A percentile compares a stretch with the other conserved stretches of the same genome.
These are phyloP conservation scores for Aschersonia sp. DNA, from an alignment of 2,329 filamentous ascomycete genomes.

Conservation along the genomic window DNA sequence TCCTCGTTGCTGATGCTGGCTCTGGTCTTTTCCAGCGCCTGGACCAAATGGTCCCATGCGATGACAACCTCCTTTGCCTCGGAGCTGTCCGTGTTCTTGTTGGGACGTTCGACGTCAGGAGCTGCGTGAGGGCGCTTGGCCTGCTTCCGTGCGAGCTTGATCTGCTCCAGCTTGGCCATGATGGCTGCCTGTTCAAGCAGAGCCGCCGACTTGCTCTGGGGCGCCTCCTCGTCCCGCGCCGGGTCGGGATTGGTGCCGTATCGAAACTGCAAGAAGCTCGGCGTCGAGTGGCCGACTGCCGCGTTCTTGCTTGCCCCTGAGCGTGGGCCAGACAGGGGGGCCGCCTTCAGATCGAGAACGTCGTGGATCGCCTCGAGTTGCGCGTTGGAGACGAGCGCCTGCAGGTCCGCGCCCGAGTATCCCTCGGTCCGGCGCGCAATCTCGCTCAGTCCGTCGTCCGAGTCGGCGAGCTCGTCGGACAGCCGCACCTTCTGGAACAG, in stretches of 20 bases:
- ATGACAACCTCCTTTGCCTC: constrained; percentile 59
- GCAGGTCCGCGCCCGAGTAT: constrained; percentile 86
- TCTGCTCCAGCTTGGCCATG: constrained; percentile 63
- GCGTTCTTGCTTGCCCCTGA: constrained; percentile 10
- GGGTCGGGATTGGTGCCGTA: constrained; percentile 48
- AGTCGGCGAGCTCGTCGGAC: constrained; percentile 45
- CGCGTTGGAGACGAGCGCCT: constrained; percentile 89
- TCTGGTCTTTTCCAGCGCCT: constrained; percentile 61
- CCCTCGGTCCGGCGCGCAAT: constrained; percentile 72
- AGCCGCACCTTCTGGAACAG: constrained; percentile 72
- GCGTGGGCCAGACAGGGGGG: constrained; percentile 21
- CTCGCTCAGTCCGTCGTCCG: constrained; percentile 45
- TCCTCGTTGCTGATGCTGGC: constrained; percentile 74
- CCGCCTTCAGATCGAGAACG: constrained; percentile 48
- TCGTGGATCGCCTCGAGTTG: constrained; percentile 96
- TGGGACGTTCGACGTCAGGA: not conserved
- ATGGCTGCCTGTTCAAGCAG: constrained; percentile 69
- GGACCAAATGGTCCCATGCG: constrained; percentile 67
- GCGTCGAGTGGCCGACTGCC: constrained; percentile 14
- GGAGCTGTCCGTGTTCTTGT: constrained; percentile 10
- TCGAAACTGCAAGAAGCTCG: constrained; percentile 68
- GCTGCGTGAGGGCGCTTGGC: constrained; percentile 12
- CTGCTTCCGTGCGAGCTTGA: constrained; percentile 53
- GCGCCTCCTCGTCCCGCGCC: constrained; percentile 21
- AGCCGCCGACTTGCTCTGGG: constrained; percentile 35